Evolutionary conservation across 169 alveolate species (phyloP), one percentile per base, ranked within the genome.

Genomic region (Prorocentrum cordatum): DNA sequence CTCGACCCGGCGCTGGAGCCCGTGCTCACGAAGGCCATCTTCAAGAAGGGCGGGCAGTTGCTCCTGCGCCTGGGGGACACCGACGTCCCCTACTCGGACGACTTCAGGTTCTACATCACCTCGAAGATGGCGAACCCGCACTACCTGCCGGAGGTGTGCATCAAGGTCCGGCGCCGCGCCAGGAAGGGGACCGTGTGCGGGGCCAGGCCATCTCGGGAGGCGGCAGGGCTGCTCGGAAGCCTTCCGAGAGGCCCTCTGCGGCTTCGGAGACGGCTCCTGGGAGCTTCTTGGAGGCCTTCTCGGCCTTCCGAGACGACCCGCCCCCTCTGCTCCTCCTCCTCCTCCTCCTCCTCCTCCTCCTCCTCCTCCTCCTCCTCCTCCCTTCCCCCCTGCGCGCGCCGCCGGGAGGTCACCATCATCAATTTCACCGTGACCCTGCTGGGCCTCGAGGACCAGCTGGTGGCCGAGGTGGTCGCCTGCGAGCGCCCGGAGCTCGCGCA

Each of bases 91-190:
- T 96, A 94, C 92, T 86, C 92, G 36, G 68, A 93, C 38, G 96
- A 95, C n/a, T 96, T 95, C 92, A 94, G 93, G 80, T 95, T 96
- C 92, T 95, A 92, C 80, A 94, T 95, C 92, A 95, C 97, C 33
- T 93, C 97, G 38, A 95, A 95, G 93, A 92, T 94, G 91, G 94
- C 96, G 77, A 98, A 98, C 58, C 99, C 99, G 54, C 99, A 97
- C 93, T 98, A 96, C 94, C 95, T 96, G 88, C 99, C 99, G 29
- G 99, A 98, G 92, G 95, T 96, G 29, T 98, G 98, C 83, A 95
- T 95, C 79, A 95, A 96, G 95, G 88, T n/a, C n/a, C 20, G 54
- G 12, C 31, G 6, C 22, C 22, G 36, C 14, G 47, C n/a, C n/a
- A n/a, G n/a, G n/a, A n/a, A n/a, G n/a, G n/a, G n/a, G n/a, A n/a